Base-by-base conservation (phyloP, 129 eudicot genomes). In the Chrysanthemum seticuspe region DNA sequence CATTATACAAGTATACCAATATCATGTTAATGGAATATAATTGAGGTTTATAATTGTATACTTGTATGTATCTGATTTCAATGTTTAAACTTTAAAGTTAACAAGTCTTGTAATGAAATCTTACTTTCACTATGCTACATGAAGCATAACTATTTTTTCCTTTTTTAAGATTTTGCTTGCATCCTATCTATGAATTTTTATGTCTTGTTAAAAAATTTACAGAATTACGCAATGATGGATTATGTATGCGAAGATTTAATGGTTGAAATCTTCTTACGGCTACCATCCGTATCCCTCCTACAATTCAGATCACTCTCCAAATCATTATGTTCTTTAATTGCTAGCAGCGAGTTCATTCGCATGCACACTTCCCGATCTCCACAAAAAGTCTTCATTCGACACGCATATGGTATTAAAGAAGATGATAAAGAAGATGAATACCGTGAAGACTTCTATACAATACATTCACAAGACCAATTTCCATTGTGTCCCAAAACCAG, bases 261-360 rank as follows among this genome's bases (percentile, higher is more conserved):
- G 61, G 0, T 55, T 5, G 61, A 55, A 15, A 55, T 55, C 11
- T 55, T 55, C 21, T 55, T 10, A 55, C 16, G 23, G 6, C 10
- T 55, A 15, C 25, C 61, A 10, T 3, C 21, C 1, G 21, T 14
- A 55, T 15, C 25, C 61, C 25, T 55, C 16, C 18, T 55, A 7
- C 61, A 0, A 13, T 55, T 55, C 47, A 67, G 71, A 31, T 76
- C 66, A 49, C 82, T 81, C 14, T 81, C 71, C 18, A 81, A 81
- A 81, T 73, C 86, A 54, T 67, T 68, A 62, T 53, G 45, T 15
- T 21, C 66, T 13, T 19, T 61, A 13, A 62, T 77, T 62, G 10
- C 44, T 8, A 50, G 54, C 70, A 76, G 56, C 16, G 15, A 40
- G 62, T 77, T 77, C 71, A 77, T 71, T 58, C 16, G 65, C 18